These are phyloP conservation scores for Cupressus sempervirens DNA, from an alignment of 75 land plant species.

Conservation along the genomic window DNA sequence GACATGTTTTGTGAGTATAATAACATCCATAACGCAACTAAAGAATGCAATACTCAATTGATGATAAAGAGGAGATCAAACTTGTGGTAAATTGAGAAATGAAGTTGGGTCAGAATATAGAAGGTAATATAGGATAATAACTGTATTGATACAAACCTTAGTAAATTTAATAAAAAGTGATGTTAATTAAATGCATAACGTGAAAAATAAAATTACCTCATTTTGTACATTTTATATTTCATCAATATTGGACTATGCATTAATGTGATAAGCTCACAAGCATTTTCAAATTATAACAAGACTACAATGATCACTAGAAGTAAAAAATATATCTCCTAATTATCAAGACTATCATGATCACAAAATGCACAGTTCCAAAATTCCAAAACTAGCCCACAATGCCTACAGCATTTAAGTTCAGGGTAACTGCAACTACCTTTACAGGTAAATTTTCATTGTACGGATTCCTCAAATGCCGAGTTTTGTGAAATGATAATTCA, in stretches of 20 bases:
- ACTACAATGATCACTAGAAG: too few relatives aligned
- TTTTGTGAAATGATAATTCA: slow-evolving; percentile 94
- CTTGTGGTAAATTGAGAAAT: neutral
- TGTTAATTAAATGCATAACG: neutral
- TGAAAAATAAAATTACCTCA: neutral
- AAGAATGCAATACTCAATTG: neutral
- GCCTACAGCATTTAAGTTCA: neutral
- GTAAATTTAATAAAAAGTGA: neutral
- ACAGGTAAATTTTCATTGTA: slow-evolving; percentile 98
- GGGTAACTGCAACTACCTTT: slow-evolving; percentile 50
- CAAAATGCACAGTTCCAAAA: neutral
- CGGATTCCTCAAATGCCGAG: slow-evolving; percentile 92
- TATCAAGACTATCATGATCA: neutral
- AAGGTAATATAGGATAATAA: neutral
- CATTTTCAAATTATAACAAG: neutral
- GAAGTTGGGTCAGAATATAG: neutral
- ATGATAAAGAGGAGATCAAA: neutral
- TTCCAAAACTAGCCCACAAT: neutral
- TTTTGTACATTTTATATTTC: neutral
- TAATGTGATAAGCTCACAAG: neutral
- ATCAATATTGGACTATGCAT: neutral
- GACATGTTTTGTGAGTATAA: neutral
- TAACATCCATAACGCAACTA: neutral
- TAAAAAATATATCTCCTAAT: too few relatives aligned
- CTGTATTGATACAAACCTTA: neutral